Base-by-base conservation (phyloP, 495 filamentous ascomycete species). In the Xylaria nigripes region DNA sequence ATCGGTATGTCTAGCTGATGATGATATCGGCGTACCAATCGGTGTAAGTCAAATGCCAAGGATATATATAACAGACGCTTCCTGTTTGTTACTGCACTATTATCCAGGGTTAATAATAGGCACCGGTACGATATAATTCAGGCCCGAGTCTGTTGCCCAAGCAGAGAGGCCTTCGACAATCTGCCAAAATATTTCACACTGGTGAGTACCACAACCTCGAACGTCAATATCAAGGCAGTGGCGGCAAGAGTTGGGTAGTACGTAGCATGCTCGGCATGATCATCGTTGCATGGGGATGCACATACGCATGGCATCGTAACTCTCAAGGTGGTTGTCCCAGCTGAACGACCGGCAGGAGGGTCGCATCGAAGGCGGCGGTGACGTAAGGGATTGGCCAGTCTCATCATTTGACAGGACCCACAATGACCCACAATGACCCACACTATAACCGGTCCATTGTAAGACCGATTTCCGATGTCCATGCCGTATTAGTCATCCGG, bases 351-450 rank as follows among this genome's bases (percentile, higher is more conserved):
- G 6, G 32, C 32, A 36, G 13, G 5, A 36, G 2, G n/a, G 32
- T 36, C 15, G 32, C 49, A 27, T 53, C 50, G 42, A 46, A 8
- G 42, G 38, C 13, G 38, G 12, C 29, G 6, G 51, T 54, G 51
- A 54, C 51, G 51, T 54, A 44, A 44, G 30, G 41, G 51, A 30
- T 54, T 46, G 23, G 44, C 43, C 18, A 8, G 45, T 53, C 45
- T 53, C 50, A 53, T 53, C 50, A 53, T 53, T 45, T 30, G 27
- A 10, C 10, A n/a, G n/a, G n/a, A 4, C 27, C 5, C 10, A 10
- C 27, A 10, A 5, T 10, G 27, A 30, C 4, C 32, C 32, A 36
- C 32, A 15, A 36, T 2, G 32, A 5, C 32, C 32, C 32, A 36
- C 10, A 9, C 15, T 36, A 36, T 36, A 12, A 2, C 10, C 32